Evolutionary conservation across 805 yeast species (phyloP).

Genomic region (Zygoascus tannicola): DNA sequence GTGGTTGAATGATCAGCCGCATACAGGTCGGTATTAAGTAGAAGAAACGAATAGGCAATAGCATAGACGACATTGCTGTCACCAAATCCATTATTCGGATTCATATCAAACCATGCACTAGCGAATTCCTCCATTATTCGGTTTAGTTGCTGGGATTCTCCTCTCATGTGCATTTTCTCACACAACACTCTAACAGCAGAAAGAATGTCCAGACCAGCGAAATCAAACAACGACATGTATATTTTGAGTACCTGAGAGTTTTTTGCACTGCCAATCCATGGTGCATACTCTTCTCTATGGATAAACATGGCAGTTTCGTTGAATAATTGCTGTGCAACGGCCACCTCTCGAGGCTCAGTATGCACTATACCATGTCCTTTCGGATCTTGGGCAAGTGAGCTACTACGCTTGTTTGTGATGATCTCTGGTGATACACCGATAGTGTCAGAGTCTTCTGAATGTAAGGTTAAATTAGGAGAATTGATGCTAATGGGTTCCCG

Average conservation of each 20-base stretch:
- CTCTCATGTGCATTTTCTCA: slow-evolving; percentile 58
- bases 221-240: slow-evolving; percentile 34
- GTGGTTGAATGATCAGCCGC: slow-evolving; percentile 33
- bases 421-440: too few relatives aligned
- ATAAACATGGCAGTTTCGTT: slow-evolving; percentile 11
- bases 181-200: slow-evolving; percentile 53
- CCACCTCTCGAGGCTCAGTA: slow-evolving; percentile 3
- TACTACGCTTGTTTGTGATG: background rate
- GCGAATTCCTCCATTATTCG: slow-evolving; percentile 62
- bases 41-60: slow-evolving; percentile 58
- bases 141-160: slow-evolving; percentile 77
- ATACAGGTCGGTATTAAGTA: slow-evolving; percentile 71
- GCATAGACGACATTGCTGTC: slow-evolving; percentile 56
- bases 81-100: slow-evolving; percentile 40
- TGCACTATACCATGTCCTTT: background rate
- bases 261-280: slow-evolving; percentile 30
- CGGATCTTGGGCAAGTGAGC: background rate
- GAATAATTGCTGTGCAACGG: slow-evolving; percentile 12
- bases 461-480: too few relatives aligned
- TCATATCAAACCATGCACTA: slow-evolving; percentile 45
- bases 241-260: slow-evolving; percentile 27
- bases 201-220: slow-evolving; percentile 44
- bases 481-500: too few relatives aligned
- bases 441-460: too few relatives aligned
- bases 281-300: slow-evolving; percentile 35